Percentiles rank a stretch among this genome's conserved stretches.
phyloP scores from a whole-genome alignment of 2,329 filamentous ascomycete species.

The Coniochaeta hoffmannii region DNA sequence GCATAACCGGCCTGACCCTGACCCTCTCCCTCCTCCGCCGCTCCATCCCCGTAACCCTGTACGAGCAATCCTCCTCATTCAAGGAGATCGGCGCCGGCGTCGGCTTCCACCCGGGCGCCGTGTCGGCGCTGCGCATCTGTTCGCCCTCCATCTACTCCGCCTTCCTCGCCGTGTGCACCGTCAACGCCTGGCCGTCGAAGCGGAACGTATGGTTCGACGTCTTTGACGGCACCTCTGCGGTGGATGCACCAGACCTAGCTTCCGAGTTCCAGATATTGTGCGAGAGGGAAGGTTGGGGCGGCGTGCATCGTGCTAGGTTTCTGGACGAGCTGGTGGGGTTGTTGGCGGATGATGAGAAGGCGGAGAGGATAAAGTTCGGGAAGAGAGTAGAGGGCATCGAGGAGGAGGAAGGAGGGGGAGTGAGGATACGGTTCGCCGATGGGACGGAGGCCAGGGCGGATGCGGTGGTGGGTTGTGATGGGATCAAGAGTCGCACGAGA shows the following conservation, averaged over 20 bases:
- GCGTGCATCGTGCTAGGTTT: slow-evolving; percentile 18
- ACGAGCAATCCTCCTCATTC: slow-evolving; percentile 25
- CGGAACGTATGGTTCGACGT: slow-evolving; percentile 18
- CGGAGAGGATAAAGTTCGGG: slow-evolving; percentile 13
- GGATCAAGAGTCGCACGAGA: slow-evolving; percentile 50
- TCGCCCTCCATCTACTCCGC: slow-evolving; percentile 19
- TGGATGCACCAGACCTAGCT: slow-evolving; percentile 6
- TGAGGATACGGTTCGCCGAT: slow-evolving; percentile 17
- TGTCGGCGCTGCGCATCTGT: slow-evolving; percentile 21
- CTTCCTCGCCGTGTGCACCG: slow-evolving; percentile 20
- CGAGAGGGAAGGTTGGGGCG: slow-evolving; percentile 9
- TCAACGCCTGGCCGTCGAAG: slow-evolving; percentile 14
- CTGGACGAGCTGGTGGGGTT: slow-evolving; percentile 18
- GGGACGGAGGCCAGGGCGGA: slow-evolving; percentile 20
- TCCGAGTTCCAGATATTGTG: slow-evolving; percentile 14
- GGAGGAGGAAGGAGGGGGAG: slow-evolving; percentile 7
- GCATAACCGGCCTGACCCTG: slow-evolving; percentile 29
- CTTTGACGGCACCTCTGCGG: slow-evolving; percentile 14
- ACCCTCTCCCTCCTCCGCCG: slow-evolving; percentile 23
- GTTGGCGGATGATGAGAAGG: slow-evolving; percentile 14
- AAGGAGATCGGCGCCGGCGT: slow-evolving; percentile 30
- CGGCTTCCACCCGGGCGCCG: slow-evolving; percentile 26
- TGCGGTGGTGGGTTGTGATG: slow-evolving; percentile 48
- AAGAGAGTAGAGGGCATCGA: slow-evolving; percentile 22
- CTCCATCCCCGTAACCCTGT: slow-evolving; percentile 23